These are phyloP conservation scores for Aschersonia sp. DNA, from an alignment of 2,329 filamentous ascomycete genomes.

Conservation along the genomic window DNA sequence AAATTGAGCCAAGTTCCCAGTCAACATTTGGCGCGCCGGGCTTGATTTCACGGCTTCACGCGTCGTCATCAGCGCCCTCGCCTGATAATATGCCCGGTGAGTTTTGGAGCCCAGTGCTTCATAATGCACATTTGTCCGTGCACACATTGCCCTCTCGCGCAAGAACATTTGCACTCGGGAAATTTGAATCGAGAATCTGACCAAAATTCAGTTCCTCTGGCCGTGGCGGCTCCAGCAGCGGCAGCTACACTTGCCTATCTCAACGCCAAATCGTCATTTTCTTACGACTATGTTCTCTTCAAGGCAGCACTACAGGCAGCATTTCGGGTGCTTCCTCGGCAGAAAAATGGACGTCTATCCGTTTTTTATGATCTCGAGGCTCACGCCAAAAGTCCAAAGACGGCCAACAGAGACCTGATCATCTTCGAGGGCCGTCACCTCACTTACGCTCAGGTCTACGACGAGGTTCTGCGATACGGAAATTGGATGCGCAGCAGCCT, in stretches of 20 bases:
- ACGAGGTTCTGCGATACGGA: conserved; percentile 56
- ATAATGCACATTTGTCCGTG: too few species aligned
- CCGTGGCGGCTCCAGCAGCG: conserved; percentile 43
- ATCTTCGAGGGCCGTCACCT: conserved; percentile 54
- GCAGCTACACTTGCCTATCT: conserved; percentile 61
- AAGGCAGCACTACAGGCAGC: conserved; percentile 32
- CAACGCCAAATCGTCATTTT: conserved; percentile 55
- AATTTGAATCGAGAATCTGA: too few species aligned
- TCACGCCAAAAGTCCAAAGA: conserved; percentile 36
- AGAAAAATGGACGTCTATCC: conserved; percentile 48
- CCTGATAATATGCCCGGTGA: too few species aligned
- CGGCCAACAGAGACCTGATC: conserved; percentile 43
- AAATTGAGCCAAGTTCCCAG: too few species aligned
- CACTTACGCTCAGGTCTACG: conserved; percentile 66
- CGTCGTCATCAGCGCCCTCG: too few species aligned
- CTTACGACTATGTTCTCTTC: conserved; percentile 52
- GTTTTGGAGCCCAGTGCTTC: too few species aligned
- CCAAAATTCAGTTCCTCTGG: conserved; percentile 30
- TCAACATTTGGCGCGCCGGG: too few species aligned
- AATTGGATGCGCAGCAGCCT: conserved; percentile 55
- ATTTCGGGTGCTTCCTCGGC: conserved; percentile 27
- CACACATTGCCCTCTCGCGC: too few species aligned
- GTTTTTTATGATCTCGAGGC: conserved; percentile 65
- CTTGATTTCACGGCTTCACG: too few species aligned
- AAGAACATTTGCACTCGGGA: too few species aligned